Evolutionary conservation across 1,284 basidiomycete species (phyloP).

Genomic region (Cutaneotrichosporon sp.): DNA sequence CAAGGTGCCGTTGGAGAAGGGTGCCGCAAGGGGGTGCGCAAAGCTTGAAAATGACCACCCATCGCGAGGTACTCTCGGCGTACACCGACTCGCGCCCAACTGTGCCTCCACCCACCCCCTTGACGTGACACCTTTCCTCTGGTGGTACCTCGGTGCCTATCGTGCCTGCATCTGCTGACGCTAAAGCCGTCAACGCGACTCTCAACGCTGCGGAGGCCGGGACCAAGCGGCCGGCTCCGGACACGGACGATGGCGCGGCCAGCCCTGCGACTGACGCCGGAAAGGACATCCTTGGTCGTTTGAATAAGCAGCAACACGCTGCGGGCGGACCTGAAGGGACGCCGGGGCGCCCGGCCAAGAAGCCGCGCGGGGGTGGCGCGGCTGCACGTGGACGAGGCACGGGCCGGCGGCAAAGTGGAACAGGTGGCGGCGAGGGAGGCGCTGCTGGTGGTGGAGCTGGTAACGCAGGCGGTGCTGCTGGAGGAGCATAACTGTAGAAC

Average conservation of each 20-base stretch:
- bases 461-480: not conserved
- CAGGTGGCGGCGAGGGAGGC: not conserved
- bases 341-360: constrained; percentile 14
- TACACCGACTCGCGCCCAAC: no score
- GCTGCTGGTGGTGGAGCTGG: not conserved
- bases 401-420: constrained; percentile 8
- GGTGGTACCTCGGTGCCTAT: constrained; percentile 21
- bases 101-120: no score
- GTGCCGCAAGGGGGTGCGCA: no score
- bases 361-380: constrained; percentile 10
- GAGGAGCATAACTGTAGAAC: not conserved
- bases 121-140: no score
- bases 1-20: no score
- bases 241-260: constrained; percentile 5
- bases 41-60: no score
- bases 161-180: constrained; percentile 7
- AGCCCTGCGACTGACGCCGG: not conserved
- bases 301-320: not conserved
- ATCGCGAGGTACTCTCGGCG: no score
- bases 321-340: not conserved
- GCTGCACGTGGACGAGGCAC: constrained; percentile 11
- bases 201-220: constrained; percentile 14
- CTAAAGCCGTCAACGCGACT: constrained; percentile 41
- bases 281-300: constrained; percentile 12
- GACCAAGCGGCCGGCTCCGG: constrained; percentile 17